These are phyloP conservation scores for Verticillium albo-atrum DNA, from an alignment of 2,329 filamentous ascomycete genomes.

Conservation along the genomic window DNA sequence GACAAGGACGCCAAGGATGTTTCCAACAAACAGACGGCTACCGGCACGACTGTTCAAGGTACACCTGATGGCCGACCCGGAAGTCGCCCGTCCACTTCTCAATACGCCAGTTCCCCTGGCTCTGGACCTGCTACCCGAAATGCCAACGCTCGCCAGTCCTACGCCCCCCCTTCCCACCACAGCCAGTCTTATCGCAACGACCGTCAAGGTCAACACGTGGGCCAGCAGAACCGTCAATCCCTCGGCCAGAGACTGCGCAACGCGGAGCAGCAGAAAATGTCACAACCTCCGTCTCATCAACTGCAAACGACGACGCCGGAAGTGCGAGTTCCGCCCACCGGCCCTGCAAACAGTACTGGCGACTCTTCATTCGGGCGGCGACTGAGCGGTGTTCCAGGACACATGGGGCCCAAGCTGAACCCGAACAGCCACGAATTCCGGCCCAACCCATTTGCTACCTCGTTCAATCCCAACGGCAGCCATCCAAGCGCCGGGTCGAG, in stretches of 20 bases:
- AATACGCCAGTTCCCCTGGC: not conserved
- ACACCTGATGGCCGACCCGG: slow-evolving; percentile 20
- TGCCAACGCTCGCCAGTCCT: slow-evolving; percentile 42
- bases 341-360: slow-evolving; percentile 54
- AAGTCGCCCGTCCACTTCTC: slow-evolving; percentile 22
- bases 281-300: slow-evolving; percentile 26
- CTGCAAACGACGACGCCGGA: slow-evolving; percentile 52
- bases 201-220: slow-evolving; percentile 37
- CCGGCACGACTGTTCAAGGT: slow-evolving; percentile 12
- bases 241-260: slow-evolving; percentile 47
- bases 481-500: slow-evolving; percentile 66
- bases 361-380: slow-evolving; percentile 51
- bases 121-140: slow-evolving; percentile 33
- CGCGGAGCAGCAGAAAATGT: slow-evolving; percentile 47
- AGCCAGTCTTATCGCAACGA: slow-evolving; percentile 43
- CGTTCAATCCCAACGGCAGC: slow-evolving; percentile 70
- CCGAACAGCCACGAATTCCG: slow-evolving; percentile 74
- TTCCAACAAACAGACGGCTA: slow-evolving; percentile 30
- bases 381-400: slow-evolving; percentile 44
- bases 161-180: slow-evolving; percentile 40
- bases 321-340: slow-evolving; percentile 67
- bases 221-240: slow-evolving; percentile 32
- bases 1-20: slow-evolving; percentile 51
- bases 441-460: slow-evolving; percentile 73
- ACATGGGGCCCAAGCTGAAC: slow-evolving; percentile 54